Evolutionary conservation across 2,329 filamentous ascomycete genomes (phyloP).

Genomic region (Neophaeococcomyces aloes): DNA sequence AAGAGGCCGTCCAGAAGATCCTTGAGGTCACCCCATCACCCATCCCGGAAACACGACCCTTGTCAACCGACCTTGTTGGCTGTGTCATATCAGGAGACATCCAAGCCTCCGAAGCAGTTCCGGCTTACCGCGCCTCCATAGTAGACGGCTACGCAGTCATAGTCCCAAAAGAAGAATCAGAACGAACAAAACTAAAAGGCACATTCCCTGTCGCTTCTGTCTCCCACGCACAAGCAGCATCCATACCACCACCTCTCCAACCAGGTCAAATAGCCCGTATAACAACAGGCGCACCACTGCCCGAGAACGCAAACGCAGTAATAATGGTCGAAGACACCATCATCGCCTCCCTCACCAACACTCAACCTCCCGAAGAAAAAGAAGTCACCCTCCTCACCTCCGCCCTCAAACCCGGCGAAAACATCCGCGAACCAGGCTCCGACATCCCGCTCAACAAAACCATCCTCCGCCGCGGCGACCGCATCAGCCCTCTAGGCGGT

Average conservation of each 20-base stretch:
- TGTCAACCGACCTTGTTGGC: constrained; percentile 54
- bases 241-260: constrained; percentile 50
- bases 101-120: constrained; percentile 68
- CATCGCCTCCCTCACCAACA: constrained; percentile 48
- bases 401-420: constrained; percentile 66
- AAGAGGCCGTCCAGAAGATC: constrained; percentile 66
- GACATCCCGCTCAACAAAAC: constrained; percentile 61
- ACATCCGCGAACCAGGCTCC: constrained; percentile 82
- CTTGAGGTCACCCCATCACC: constrained; percentile 60
- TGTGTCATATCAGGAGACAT: constrained; percentile 76
- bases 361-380: constrained; percentile 55
- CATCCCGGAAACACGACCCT: constrained; percentile 49
- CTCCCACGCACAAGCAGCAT: constrained; percentile 70
- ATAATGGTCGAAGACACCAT: constrained; percentile 95
- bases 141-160: constrained; percentile 92
- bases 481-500: constrained; percentile 77
- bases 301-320: constrained; percentile 77
- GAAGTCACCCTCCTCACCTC: constrained; percentile 78
- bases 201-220: constrained; percentile 77
- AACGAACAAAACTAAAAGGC: constrained; percentile 47
- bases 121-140: constrained; percentile 88
- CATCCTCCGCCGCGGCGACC: constrained; percentile 66
- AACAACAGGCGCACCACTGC: constrained; percentile 86
- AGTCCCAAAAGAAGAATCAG: constrained; percentile 33
- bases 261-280: constrained; percentile 75